phyloP scores from a whole-genome alignment of 306 rosid genomes.

The Elaeagnus macrophylla region DNA sequence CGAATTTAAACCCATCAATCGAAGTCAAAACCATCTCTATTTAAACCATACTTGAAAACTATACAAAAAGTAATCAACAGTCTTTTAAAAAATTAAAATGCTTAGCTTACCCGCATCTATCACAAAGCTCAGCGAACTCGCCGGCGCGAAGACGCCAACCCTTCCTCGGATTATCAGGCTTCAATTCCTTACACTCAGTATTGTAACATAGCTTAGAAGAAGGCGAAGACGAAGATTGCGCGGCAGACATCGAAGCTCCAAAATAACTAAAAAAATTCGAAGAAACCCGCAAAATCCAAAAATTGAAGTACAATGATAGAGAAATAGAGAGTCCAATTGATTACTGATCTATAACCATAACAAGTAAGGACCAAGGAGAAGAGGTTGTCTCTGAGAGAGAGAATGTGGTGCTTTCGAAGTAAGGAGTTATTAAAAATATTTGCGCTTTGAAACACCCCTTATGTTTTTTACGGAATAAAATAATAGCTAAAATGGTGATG shows the following conservation, averaged over 20 bases:
- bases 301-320: background rate
- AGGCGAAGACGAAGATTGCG: slow-evolving; percentile 27
- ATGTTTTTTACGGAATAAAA: too few species aligned
- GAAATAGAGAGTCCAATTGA: too few species aligned
- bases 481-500: too few species aligned
- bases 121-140: slow-evolving; percentile 82
- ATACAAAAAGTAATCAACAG: background rate
- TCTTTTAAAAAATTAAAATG: background rate
- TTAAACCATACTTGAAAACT: background rate
- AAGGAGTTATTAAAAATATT: too few species aligned
- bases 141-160: slow-evolving; percentile 90
- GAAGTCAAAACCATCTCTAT: slow-evolving; percentile 10
- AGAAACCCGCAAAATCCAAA: slow-evolving; percentile 21
- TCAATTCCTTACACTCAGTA: slow-evolving; percentile 72
- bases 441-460: too few species aligned
- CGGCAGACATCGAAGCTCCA: slow-evolving; percentile 35
- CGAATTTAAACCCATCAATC: slow-evolving; percentile 8
- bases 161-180: slow-evolving; percentile 63
- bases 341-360: too few species aligned
- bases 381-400: too few species aligned
- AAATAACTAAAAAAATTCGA: background rate
- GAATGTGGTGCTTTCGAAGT: too few species aligned
- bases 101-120: slow-evolving; percentile 80
- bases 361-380: too few species aligned
- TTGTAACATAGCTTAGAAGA: slow-evolving; percentile 61